Conservation (phyloP, 305 asterid genomes). For the Fraxinus floribunda region DNA sequence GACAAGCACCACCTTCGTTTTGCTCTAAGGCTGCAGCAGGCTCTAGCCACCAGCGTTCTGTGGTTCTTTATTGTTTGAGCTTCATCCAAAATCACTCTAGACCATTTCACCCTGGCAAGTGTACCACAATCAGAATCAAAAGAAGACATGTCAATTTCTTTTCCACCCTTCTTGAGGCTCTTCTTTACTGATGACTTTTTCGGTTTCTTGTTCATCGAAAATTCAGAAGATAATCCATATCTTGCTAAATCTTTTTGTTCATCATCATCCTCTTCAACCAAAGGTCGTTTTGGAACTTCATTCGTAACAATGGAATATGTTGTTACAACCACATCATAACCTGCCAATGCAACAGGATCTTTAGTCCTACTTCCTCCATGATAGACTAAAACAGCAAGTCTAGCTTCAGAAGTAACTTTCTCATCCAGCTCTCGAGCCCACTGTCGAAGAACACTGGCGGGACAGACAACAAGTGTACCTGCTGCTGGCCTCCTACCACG, state of each 20-base stretch:
- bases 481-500: constrained; percentile 75
- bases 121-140: constrained; percentile 75
- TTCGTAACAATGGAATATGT: constrained; percentile 89
- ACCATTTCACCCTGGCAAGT: constrained; percentile 86
- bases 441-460: constrained; percentile 97
- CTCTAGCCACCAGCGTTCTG: constrained; percentile 94
- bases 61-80: constrained; percentile 95
- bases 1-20: constrained; percentile 98
- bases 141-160: constrained; percentile 45
- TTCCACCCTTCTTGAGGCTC: constrained; percentile 67
- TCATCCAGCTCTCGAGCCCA: constrained; percentile 91
- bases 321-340: constrained; percentile 78
- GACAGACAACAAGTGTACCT: constrained; percentile 93
- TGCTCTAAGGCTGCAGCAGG: constrained; percentile 97
- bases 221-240: constrained; percentile 71
- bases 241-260: constrained; percentile 66
- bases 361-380: constrained; percentile 87
- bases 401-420: constrained; percentile 57
- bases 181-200: constrained; percentile 56
- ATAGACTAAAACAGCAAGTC: constrained; percentile 63
- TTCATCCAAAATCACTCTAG: constrained; percentile 93
- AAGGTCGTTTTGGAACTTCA: constrained; percentile 88
- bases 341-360: constrained; percentile 72
- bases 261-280: constrained; percentile 76
- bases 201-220: constrained; percentile 53